These are phyloP conservation scores for Prototheca wickerhamii DNA, from an alignment of 163 green algal species.

Conservation along the genomic window DNA sequence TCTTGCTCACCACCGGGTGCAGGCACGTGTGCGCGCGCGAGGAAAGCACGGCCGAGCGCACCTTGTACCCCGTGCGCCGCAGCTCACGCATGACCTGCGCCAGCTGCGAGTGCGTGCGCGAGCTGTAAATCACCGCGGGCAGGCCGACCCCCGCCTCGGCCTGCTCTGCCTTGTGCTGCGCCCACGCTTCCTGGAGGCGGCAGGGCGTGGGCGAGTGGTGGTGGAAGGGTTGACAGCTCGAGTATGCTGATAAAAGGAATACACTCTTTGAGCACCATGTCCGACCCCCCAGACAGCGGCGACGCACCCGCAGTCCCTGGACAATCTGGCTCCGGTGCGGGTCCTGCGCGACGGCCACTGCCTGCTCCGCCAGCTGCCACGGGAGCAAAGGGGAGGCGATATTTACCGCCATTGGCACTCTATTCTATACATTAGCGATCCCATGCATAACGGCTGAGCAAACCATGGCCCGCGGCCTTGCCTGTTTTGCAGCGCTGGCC, in stretches of 20 bases:
- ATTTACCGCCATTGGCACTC: too few relatives aligned
- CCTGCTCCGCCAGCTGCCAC: slow-evolving; percentile 3
- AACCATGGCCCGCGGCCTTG: too few relatives aligned
- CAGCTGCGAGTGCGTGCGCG: slow-evolving; percentile 90
- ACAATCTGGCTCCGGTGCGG: slow-evolving; percentile 21
- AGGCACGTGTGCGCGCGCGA: slow-evolving; percentile 80
- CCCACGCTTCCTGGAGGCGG: slow-evolving; percentile 22
- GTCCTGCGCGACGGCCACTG: slow-evolving; percentile 5
- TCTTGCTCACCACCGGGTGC: slow-evolving; percentile 49
- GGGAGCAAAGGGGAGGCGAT: too few relatives aligned
- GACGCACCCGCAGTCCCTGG: slow-evolving; percentile 20
- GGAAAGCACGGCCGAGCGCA: slow-evolving; percentile 53
- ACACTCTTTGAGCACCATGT: too few relatives aligned
- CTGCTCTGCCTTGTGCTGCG: slow-evolving; percentile 22
- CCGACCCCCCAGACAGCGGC: too few relatives aligned
- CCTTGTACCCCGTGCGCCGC: slow-evolving; percentile 55
- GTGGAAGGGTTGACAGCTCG: too few relatives aligned
- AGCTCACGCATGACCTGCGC: slow-evolving; percentile 87
- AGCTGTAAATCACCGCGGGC: slow-evolving; percentile 84
- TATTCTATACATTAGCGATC: too few relatives aligned
- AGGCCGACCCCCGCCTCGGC: slow-evolving; percentile 14
- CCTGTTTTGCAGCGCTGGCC: slow-evolving; percentile 19
- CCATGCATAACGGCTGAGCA: too few relatives aligned
- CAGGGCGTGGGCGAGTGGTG: too few relatives aligned
- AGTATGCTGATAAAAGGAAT: too few relatives aligned